phyloP scores from a whole-genome alignment of 2,329 filamentous ascomycete species.

The Fusarium denticulatum region DNA sequence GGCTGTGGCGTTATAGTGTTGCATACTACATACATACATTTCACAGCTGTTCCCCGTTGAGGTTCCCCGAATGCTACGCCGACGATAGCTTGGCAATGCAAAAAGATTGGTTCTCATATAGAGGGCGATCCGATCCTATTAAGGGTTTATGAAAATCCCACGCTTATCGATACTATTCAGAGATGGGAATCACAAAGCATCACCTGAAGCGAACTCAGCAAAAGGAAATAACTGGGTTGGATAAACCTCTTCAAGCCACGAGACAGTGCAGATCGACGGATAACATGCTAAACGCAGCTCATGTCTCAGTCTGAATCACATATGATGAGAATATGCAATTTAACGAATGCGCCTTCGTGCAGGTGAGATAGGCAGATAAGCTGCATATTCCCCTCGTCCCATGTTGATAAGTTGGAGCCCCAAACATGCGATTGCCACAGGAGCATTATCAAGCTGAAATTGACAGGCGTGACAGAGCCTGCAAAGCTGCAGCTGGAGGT shows the following conservation, averaged over 20 bases:
- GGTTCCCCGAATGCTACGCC: slow-evolving; percentile 29
- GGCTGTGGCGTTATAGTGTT: slow-evolving; percentile 7
- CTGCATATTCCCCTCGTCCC: slow-evolving; percentile 9
- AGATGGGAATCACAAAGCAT: background rate
- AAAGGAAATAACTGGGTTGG: background rate
- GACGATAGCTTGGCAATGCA: background rate
- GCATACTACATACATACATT: background rate
- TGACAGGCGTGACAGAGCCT: background rate
- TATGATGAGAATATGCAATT: slow-evolving; percentile 1
- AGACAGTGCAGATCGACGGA: slow-evolving; percentile 3
- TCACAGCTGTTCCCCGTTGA: background rate
- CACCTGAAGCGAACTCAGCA: background rate
- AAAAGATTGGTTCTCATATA: background rate
- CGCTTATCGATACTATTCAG: background rate
- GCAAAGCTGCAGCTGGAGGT: background rate
- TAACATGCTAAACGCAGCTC: background rate
- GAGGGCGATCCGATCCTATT: background rate
- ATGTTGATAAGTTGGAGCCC: slow-evolving; percentile 6
- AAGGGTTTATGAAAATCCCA: background rate
- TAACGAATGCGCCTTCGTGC: background rate
- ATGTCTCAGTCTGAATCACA: slow-evolving; percentile 18
- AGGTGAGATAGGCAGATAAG: slow-evolving; percentile 30
- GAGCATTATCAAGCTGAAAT: background rate
- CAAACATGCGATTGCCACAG: background rate
- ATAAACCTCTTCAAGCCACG: background rate